A percentile compares a stretch with the other conserved stretches of the same genome.
Evolutionary conservation across 192 early-diverging fungal genomes (phyloP).

Genomic region (Martensiomyces pterosporus): DNA sequence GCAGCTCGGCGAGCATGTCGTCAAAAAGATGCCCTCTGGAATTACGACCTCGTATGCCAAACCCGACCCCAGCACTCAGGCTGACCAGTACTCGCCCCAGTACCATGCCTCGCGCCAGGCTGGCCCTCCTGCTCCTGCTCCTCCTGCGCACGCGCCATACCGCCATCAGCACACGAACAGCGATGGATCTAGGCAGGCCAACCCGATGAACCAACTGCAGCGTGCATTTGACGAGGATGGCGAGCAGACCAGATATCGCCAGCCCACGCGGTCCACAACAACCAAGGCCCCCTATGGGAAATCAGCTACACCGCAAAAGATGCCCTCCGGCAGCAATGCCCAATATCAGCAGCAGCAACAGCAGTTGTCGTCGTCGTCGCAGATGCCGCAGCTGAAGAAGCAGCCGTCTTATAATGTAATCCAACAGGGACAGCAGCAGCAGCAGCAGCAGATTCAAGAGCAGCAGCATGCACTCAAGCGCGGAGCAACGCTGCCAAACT

Average conservation of each 20-base stretch:
- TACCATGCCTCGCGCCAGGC: slow-evolving; percentile 15
- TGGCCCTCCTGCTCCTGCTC: slow-evolving; percentile 4
- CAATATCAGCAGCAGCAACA: slow-evolving; percentile 18
- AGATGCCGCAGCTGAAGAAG: slow-evolving; percentile 8
- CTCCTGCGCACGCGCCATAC: slow-evolving; percentile 37
- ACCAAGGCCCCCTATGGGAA: slow-evolving; percentile 34
- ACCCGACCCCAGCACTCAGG: slow-evolving; percentile 19
- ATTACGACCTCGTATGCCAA: slow-evolving; percentile 23
- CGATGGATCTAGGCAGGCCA: slow-evolving; percentile 24
- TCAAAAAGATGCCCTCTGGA: slow-evolving; percentile 32
- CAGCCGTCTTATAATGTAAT: slow-evolving; percentile 13
- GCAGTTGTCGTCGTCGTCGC: slow-evolving; percentile 2
- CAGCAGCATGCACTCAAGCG: slow-evolving; percentile 41
- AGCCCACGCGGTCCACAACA: slow-evolving; percentile 36
- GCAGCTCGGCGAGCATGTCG: slow-evolving; percentile 32
- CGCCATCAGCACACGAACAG: slow-evolving; percentile 47
- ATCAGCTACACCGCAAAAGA: slow-evolving; percentile 17
- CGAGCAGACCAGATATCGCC: slow-evolving; percentile 43
- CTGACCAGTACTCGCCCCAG: slow-evolving; percentile 35
- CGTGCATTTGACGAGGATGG: slow-evolving; percentile 40
- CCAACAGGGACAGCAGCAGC: slow-evolving; percentile 15
- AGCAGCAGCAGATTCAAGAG: slow-evolving; percentile 34
- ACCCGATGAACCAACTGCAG: slow-evolving; percentile 23
- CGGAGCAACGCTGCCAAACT: slow-evolving; percentile 31
- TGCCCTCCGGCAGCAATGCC: neutral